Conservation (phyloP, 352 stramenopile species). For the Phytophthora cactorum region DNA sequence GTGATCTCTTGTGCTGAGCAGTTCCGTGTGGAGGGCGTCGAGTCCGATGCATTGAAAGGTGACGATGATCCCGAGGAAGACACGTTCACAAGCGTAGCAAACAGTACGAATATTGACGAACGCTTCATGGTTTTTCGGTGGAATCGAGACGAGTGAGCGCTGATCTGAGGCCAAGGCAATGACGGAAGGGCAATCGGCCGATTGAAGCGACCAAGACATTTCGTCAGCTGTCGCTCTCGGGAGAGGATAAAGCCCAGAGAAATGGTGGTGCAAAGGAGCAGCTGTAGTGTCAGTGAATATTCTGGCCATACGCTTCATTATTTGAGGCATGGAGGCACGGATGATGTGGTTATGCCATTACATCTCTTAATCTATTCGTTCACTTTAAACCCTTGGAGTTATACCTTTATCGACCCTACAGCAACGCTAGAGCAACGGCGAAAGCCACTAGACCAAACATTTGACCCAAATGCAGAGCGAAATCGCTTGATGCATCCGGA, state of each 20-base stretch:
- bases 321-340: too few relatives aligned
- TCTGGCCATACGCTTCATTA: too few relatives aligned
- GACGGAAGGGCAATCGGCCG: background rate
- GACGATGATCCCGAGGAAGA: background rate
- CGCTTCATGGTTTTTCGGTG: background rate
- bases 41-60: background rate
- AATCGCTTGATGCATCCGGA: background rate
- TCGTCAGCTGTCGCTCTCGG: background rate
- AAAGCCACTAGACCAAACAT: background rate
- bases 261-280: background rate
- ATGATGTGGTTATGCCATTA: too few relatives aligned
- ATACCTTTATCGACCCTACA: constrained; percentile 1
- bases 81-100: background rate
- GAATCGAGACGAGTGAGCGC: background rate
- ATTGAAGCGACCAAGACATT: background rate
- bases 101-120: background rate
- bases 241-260: background rate
- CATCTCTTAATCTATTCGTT: too few relatives aligned
- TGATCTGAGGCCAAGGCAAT: background rate
- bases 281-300: background rate
- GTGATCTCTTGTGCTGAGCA: background rate
- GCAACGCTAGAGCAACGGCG: background rate
- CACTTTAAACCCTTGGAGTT: background rate
- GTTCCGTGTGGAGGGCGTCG: background rate
- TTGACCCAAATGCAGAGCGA: background rate